These are phyloP conservation scores for Neonectria ditissima DNA, from an alignment of 2,329 filamentous ascomycete species.

Conservation along the genomic window DNA sequence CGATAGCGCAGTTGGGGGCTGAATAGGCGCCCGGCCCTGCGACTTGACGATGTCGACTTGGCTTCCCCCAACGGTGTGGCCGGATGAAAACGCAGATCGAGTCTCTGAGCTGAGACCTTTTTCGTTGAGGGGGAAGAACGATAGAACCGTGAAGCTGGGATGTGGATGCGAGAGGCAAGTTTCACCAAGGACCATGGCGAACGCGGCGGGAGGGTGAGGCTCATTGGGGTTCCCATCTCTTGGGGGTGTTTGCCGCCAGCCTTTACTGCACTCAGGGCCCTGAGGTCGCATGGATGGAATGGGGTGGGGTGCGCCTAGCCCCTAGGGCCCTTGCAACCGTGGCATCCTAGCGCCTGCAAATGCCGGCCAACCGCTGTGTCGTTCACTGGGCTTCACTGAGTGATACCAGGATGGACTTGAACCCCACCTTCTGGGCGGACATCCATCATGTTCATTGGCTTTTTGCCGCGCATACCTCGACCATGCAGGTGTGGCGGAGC, in stretches of 20 bases:
- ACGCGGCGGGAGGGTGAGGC: neutral
- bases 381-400: neutral
- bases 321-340: neutral
- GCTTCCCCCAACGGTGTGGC: neutral
- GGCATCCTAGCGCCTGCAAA: neutral
- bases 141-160: neutral
- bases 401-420: neutral
- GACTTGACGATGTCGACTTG: neutral
- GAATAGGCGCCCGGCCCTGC: neutral
- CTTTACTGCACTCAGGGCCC: neutral
- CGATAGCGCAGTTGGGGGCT: neutral
- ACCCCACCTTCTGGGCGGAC: neutral
- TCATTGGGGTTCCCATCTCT: neutral
- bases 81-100: neutral
- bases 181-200: neutral
- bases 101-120: neutral
- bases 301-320: neutral
- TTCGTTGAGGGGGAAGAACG: neutral
- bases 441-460: neutral
- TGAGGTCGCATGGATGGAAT: neutral
- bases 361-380: neutral
- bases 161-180: slow-evolving; percentile 1
- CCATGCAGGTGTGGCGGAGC: neutral
- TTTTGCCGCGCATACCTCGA: slow-evolving; percentile 20
- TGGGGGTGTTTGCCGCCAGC: neutral